Percentiles rank a stretch among this genome's conserved stretches.
These are phyloP conservation scores for Celoporthe dispersa DNA, from an alignment of 2,329 filamentous ascomycete species.

Conservation along the genomic window DNA sequence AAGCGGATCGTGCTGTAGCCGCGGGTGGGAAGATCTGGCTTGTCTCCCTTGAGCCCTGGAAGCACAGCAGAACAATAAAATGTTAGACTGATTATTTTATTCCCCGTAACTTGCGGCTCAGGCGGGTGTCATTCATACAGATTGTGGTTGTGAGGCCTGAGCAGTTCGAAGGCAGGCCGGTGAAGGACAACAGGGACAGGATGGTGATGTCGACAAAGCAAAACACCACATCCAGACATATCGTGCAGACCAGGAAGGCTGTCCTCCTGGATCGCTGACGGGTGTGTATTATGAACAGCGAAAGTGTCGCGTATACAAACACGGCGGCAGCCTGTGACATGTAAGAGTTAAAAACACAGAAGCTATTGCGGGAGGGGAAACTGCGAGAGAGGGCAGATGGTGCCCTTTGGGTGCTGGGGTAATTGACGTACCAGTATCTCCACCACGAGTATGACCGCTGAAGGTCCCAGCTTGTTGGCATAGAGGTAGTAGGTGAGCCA, in stretches of 20 bases:
- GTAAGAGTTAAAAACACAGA: not conserved
- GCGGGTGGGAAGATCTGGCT: not conserved
- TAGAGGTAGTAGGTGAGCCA: slow-evolving; percentile 41
- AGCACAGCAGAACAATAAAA: not conserved
- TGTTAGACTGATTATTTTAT: not conserved
- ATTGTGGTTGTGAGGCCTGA: slow-evolving; percentile 37
- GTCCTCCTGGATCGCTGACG: slow-evolving; percentile 35
- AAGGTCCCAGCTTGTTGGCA: slow-evolving; percentile 35
- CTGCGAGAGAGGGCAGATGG: not conserved
- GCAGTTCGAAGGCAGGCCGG: slow-evolving; percentile 42
- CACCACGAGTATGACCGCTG: slow-evolving; percentile 37
- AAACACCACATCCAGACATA: slow-evolving; percentile 40
- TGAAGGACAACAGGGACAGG: slow-evolving; percentile 40
- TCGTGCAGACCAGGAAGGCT: slow-evolving; percentile 35
- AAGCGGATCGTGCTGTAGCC: slow-evolving; percentile 40
- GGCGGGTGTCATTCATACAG: not conserved
- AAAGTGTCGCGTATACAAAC: slow-evolving; percentile 40
- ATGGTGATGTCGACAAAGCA: slow-evolving; percentile 39
- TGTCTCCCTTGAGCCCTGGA: slow-evolving; percentile 10
- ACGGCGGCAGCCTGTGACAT: slow-evolving; percentile 36
- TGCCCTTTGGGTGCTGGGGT: not conserved
- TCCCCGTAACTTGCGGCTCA: not conserved
- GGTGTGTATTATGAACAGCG: slow-evolving; percentile 39
- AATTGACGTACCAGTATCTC: slow-evolving; percentile 42
- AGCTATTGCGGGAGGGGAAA: not conserved